Conservation (phyloP, 179 eudicot genomes). For the Gypsophila paniculata region DNA sequence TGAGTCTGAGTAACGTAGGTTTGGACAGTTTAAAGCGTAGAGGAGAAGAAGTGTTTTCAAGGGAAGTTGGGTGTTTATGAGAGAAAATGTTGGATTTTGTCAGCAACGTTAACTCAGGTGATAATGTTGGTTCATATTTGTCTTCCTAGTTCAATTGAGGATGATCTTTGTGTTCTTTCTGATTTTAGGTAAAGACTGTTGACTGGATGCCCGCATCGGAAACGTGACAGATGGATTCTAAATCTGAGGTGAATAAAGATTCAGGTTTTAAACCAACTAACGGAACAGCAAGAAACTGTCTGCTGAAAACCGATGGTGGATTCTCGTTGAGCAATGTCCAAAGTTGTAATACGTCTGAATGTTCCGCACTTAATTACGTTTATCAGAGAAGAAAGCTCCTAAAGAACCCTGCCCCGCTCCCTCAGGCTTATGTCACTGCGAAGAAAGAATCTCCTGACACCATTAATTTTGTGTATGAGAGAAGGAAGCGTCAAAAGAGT, state of each 20-base stretch:
- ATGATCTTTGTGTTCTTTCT: not conserved
- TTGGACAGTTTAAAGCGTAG: not conserved
- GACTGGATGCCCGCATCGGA: constrained; percentile 34
- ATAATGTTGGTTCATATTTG: constrained; percentile 39
- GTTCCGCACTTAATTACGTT: constrained; percentile 44
- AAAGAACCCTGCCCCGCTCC: constrained; percentile 30
- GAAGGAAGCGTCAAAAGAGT: constrained; percentile 48
- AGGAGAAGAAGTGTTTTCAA: not conserved
- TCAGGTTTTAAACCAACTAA: constrained; percentile 24
- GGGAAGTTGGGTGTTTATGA: not conserved
- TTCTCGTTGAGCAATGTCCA: constrained; percentile 32
- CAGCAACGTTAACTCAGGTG: constrained; percentile 19
- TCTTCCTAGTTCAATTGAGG: constrained; percentile 30
- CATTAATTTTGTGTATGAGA: constrained; percentile 48
- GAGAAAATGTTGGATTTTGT: constrained; percentile 13
- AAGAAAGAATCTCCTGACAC: constrained; percentile 23
- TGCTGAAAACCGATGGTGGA: constrained; percentile 20
- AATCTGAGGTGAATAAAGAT: constrained; percentile 24
- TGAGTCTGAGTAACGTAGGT: not conserved
- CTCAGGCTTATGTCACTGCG: constrained; percentile 21
- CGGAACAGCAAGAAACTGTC: constrained; percentile 26
- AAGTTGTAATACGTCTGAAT: constrained; percentile 41
- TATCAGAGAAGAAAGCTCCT: constrained; percentile 51
- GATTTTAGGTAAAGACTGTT: constrained; percentile 23
- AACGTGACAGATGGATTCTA: constrained; percentile 40